Base-by-base conservation (phyloP, 176 grass and related monocot genomes). In the Calamus simplicifolius region DNA sequence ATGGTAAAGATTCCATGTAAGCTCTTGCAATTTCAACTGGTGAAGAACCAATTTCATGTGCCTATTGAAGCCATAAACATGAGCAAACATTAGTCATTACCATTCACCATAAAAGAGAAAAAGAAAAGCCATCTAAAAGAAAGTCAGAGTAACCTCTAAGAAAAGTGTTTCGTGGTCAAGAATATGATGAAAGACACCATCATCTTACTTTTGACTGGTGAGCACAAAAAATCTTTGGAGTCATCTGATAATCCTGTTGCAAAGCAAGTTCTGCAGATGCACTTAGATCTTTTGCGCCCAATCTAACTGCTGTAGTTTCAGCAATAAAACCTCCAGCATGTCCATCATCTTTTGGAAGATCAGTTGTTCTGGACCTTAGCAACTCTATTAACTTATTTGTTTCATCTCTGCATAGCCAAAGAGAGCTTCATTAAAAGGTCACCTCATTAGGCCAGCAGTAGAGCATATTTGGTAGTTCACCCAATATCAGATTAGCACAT, bases 21-120 rank as follows among this genome's bases (percentile, higher is more conserved):
- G 86, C 77, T 68, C 71, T 85, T 52, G 86, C 86, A 81, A 89
- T 80, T 78, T 89, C 86, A 64, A 81, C 59, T 29, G 86, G 81
- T 57, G 81, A 89, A 63, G 73, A 76, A 63, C 64, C 54, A 72
- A 52, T 62, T 52, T 72, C 74, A 53, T 64, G 61, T 51, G 35
- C 81, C 86, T 89, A 78, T 29, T 29, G 3, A 67, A 85, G 51
- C 35, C 16, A 27, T 77, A 64, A 21, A 61, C 77, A 57, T 72
- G 17, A 73, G 35, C 56, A 63, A 15, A 43, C 8, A 8, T 43
- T 12, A 2, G 35, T 1, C 35, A 43, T 43, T 12, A 43, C 12
- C 7, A 43, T 43, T 13, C 35, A 43, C 8, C 35, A 43, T 43
- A 12, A 10, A 43, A 43, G 35, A 43, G 35, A 43, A 43, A 43